Percentiles rank a stretch among this genome's conserved stretches.
Evolutionary conservation across 768 basidiomycete genomes (phyloP).

Genomic region (Tricholoma matsutake): DNA sequence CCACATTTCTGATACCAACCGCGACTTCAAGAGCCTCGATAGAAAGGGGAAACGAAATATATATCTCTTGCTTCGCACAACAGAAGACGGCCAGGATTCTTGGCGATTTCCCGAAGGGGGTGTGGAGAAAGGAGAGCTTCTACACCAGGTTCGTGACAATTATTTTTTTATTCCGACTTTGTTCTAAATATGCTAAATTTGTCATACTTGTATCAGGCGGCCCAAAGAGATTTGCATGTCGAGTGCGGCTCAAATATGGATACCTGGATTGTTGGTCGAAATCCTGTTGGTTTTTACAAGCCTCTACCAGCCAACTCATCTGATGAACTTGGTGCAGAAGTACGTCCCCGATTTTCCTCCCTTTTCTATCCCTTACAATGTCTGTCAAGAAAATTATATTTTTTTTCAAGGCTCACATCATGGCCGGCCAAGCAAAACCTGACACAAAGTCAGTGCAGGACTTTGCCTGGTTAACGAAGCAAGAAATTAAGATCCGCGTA

Average conservation of each 20-base stretch:
- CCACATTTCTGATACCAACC: constrained; percentile 55
- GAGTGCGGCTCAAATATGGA: constrained; percentile 86
- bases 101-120: constrained; percentile 85
- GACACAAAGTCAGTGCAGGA: constrained; percentile 53
- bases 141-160: constrained; percentile 65
- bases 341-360: constrained; percentile 16
- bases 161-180: neutral
- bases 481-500: constrained; percentile 79
- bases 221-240: constrained; percentile 62
- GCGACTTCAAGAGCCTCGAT: constrained; percentile 74
- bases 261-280: constrained; percentile 88
- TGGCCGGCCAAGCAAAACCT: constrained; percentile 80
- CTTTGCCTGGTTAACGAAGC: constrained; percentile 93
- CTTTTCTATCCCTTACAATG: neutral
- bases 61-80: constrained; percentile 73
- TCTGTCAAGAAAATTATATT: constrained; percentile 68
- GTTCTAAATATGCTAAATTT: neutral
- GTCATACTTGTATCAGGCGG: constrained; percentile 48
- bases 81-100: constrained; percentile 42
- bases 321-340: constrained; percentile 33
- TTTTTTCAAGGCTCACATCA: constrained; percentile 92
- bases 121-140: constrained; percentile 58
- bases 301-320: constrained; percentile 32
- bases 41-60: constrained; percentile 82
- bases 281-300: constrained; percentile 80